Evolutionary conservation across 2,329 filamentous ascomycete species (phyloP), one percentile per base, ranked within the genome.

Genomic region (Dothistroma pini): DNA sequence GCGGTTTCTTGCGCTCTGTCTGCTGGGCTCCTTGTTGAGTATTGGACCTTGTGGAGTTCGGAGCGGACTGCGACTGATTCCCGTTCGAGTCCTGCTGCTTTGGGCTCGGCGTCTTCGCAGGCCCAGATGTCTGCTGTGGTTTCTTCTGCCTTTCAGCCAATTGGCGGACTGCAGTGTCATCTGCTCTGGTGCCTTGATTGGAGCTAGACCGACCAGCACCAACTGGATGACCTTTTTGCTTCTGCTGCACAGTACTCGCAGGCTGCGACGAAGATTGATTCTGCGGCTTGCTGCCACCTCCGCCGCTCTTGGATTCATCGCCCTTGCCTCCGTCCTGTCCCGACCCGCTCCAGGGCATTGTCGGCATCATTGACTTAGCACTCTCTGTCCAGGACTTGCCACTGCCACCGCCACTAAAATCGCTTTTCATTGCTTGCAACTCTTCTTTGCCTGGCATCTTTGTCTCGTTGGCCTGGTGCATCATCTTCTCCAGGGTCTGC

Each of bases 401-500:
- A 11, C 22, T 53, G 8, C 12, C 34, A 56, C 19, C 31, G 6
- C 51, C 31, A 35, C 25, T 31, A 35, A 31, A 54, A 35, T 65
- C 60, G n/a, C 57, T 64, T 11, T 48, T 48, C 58, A 64, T 66
- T 22, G 51, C 55, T 54, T 59, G 57, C 53, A 66, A 50, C 56
- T 66, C 59, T 31, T 47, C 54, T 34, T 61, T 52, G 11, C 59
- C 63, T 22, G 71, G 71, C 59, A 61, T 60, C 1, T 74, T 67
- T 19, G 68, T 62, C n/a, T 72, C 66, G 4, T 69, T 63, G 5
- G 71, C 63, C 50, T 70, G 65, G 2, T 65, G 65, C n/a, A 72
- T 60, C 70, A 72, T 72, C 60, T 71, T 70, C 61, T 74, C 71
- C 38, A 73, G 34, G 1, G 66, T 59, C 54, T 60, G 58, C 63